Evolutionary conservation across 169 alveolate genomes (phyloP).

Genomic region (Cyclospora cayetanensis): DNA sequence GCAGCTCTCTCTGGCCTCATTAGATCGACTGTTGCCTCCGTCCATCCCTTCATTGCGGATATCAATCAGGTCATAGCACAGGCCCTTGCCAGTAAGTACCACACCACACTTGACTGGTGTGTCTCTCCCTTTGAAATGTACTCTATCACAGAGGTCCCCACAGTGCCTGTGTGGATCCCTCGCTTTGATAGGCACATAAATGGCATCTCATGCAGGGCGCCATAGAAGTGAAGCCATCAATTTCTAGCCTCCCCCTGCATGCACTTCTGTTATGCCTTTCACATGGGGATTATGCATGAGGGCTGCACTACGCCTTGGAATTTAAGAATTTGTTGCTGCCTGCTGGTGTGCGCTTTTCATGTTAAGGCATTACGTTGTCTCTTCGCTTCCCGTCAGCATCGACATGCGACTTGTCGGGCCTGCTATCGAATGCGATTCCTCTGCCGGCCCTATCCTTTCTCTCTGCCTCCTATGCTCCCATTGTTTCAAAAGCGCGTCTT

Average conservation of each 20-base stretch:
- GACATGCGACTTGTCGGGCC: background rate
- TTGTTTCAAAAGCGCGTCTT: background rate
- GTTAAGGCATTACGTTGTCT: background rate
- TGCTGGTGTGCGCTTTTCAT: background rate
- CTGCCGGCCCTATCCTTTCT: background rate
- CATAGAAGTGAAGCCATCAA: too few relatives aligned
- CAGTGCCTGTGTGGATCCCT: too few relatives aligned
- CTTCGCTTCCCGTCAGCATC: slow-evolving; percentile 35
- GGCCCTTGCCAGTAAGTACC: slow-evolving; percentile 38
- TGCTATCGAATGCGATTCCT: background rate
- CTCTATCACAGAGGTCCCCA: too few relatives aligned
- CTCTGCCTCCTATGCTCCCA: slow-evolving; percentile 20
- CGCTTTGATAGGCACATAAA: too few relatives aligned
- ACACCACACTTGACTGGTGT: too few relatives aligned
- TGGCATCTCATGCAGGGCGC: too few relatives aligned
- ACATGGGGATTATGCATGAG: too few relatives aligned
- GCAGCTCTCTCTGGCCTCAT: slow-evolving; percentile 16
- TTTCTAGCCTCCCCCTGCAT: too few relatives aligned
- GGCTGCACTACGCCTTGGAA: too few relatives aligned
- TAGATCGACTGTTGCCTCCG: background rate
- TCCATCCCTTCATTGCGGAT: background rate
- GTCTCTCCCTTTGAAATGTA: too few relatives aligned
- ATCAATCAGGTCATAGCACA: slow-evolving; percentile 41
- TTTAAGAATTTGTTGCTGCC: too few relatives aligned
- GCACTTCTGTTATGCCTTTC: too few relatives aligned